Conservation (phyloP, 257 asterid species). For the Solanum ahanhuiri region DNA sequence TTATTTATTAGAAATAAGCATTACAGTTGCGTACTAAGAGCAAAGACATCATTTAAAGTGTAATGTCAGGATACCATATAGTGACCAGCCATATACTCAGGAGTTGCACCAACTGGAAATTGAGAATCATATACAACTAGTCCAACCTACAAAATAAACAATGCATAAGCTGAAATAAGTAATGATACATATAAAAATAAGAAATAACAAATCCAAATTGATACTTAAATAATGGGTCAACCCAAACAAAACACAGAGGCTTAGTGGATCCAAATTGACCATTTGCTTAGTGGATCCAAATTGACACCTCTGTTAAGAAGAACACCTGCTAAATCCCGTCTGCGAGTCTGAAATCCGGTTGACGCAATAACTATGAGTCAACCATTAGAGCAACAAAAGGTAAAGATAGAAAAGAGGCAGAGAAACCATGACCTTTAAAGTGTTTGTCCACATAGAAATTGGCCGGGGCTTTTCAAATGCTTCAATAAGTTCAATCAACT, state of each 20-base stretch:
- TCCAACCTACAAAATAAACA: slow-evolving; percentile 50
- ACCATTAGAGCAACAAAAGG: not conserved
- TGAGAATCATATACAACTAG: slow-evolving; percentile 90
- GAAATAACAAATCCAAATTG: not conserved
- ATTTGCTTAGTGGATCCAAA: slow-evolving; percentile 89
- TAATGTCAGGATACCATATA: slow-evolving; percentile 58
- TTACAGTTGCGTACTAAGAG: not conserved
- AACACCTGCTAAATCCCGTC: slow-evolving; percentile 95
- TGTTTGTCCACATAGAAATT: slow-evolving; percentile 72
- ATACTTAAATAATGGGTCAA: not conserved
- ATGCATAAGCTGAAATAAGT: not conserved
- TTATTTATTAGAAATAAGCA: slow-evolving; percentile 15
- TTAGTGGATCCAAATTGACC: slow-evolving; percentile 86
- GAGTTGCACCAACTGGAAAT: slow-evolving; percentile 97
- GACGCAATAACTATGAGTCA: not conserved
- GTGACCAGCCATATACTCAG: slow-evolving; percentile 98
- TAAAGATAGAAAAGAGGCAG: not conserved
- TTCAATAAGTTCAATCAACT: slow-evolving; percentile 89
- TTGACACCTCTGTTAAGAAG: slow-evolving; percentile 92
- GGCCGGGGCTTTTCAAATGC: slow-evolving; percentile 96
- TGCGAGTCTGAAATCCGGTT: slow-evolving; percentile 51
- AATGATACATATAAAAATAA: not conserved
- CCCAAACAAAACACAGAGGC: slow-evolving; percentile 23
- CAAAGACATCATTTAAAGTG: not conserved
- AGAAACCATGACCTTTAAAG: slow-evolving; percentile 54